These are phyloP conservation scores for Hymenoscyphus scutula DNA, from an alignment of 2,329 filamentous ascomycete genomes.

Conservation along the genomic window DNA sequence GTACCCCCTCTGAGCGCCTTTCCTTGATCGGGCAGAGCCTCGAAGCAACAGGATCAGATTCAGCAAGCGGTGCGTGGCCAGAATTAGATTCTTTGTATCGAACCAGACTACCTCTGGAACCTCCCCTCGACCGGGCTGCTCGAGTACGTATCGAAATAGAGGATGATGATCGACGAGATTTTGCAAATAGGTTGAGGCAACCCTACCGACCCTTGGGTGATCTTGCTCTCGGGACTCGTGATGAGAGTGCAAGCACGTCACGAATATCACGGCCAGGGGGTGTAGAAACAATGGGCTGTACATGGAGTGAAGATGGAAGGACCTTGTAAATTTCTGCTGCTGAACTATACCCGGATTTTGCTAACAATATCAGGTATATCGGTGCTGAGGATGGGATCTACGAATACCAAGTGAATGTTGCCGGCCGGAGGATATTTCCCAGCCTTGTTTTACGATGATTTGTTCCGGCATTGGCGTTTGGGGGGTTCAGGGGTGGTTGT, in stretches of 20 bases:
- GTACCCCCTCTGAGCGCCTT: slow-evolving; percentile 28
- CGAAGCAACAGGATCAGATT: slow-evolving; percentile 31
- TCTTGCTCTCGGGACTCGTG: slow-evolving; percentile 30
- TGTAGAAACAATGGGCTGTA: slow-evolving; percentile 59
- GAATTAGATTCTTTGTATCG: slow-evolving; percentile 45
- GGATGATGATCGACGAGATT: slow-evolving; percentile 36
- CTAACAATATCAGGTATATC: slow-evolving; percentile 48
- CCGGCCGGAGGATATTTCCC: slow-evolving; percentile 58
- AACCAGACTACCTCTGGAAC: slow-evolving; percentile 34
- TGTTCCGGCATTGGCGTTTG: slow-evolving; percentile 2
- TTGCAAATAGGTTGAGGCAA: slow-evolving; percentile 29
- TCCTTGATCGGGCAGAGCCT: slow-evolving; percentile 24
- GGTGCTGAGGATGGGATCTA: slow-evolving; percentile 73
- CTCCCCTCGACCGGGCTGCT: slow-evolving; percentile 26
- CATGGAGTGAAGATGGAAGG: slow-evolving; percentile 61
- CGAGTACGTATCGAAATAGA: slow-evolving; percentile 31
- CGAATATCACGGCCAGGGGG: slow-evolving; percentile 42
- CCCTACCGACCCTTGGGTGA: slow-evolving; percentile 31
- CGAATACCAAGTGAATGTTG: slow-evolving; percentile 66
- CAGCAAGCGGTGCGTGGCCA: slow-evolving; percentile 39
- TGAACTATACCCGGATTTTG: not conserved
- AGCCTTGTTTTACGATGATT: slow-evolving; percentile 51
- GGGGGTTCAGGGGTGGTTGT: not conserved
- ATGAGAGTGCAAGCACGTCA: slow-evolving; percentile 29
- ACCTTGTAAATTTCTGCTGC: slow-evolving; percentile 49